These are phyloP conservation scores for Immersiella caudata DNA, from an alignment of 495 filamentous ascomycete species.

Conservation along the genomic window DNA sequence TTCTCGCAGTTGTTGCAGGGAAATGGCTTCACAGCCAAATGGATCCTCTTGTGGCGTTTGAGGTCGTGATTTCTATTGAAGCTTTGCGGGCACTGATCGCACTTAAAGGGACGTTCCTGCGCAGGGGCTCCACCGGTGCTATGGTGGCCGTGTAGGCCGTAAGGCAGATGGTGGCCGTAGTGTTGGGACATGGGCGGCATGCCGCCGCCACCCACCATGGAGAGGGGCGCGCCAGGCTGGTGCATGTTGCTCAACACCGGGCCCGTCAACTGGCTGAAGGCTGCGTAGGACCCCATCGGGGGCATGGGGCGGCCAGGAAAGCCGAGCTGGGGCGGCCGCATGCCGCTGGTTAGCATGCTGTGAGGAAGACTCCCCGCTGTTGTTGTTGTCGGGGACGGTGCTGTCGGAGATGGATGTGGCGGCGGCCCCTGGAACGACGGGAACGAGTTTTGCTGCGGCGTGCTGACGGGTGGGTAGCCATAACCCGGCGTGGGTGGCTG, in stretches of 20 bases:
- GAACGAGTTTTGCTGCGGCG: conserved; percentile 1
- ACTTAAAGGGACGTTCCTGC: conserved; percentile 88
- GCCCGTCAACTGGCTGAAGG: conserved; percentile 38
- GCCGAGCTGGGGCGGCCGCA: not conserved
- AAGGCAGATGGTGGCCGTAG: not conserved
- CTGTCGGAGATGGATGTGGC: conserved; percentile 8
- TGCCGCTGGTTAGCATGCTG: not conserved
- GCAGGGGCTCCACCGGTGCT: not conserved
- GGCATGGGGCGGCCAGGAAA: not conserved
- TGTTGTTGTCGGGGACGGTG: not conserved
- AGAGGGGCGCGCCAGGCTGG: conserved; percentile 70
- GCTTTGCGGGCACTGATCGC: conserved; percentile 85
- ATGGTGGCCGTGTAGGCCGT: conserved; percentile 19
- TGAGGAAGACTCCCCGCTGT: not conserved
- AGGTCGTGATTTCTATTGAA: conserved; percentile 98
- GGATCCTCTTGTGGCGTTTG: conserved; percentile 93
- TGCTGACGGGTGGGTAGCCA: conserved; percentile 1
- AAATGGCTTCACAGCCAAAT: conserved; percentile 93
- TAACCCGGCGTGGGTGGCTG: conserved; percentile 3
- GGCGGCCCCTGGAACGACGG: conserved; percentile 1
- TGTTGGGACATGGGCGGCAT: conserved; percentile 36
- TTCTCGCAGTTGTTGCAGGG: conserved; percentile 92
- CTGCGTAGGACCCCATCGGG: not conserved
- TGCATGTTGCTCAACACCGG: conserved; percentile 78
- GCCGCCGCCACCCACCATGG: conserved; percentile 56